These are phyloP conservation scores for Lolium multiflorum DNA, from an alignment of 176 grass and related monocot genomes.

Conservation along the genomic window DNA sequence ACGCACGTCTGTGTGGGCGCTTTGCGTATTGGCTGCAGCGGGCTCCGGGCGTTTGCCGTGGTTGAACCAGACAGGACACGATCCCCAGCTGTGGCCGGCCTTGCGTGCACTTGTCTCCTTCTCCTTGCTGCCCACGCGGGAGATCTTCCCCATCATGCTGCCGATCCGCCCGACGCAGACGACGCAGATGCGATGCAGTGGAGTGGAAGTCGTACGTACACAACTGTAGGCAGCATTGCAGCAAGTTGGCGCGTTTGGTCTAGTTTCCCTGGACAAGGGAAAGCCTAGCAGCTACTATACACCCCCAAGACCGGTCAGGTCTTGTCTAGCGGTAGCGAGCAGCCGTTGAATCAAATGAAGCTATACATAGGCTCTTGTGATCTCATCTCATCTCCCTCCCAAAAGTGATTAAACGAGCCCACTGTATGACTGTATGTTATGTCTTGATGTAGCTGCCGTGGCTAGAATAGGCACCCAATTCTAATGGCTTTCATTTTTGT, in stretches of 20 bases:
- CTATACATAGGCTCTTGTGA: too few relatives aligned
- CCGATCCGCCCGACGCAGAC: neutral
- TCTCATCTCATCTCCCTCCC: too few relatives aligned
- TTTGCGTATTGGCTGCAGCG: neutral
- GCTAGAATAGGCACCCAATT: too few relatives aligned
- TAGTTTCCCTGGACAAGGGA: neutral
- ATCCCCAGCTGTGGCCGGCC: neutral
- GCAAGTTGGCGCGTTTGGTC: neutral
- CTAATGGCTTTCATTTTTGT: too few relatives aligned
- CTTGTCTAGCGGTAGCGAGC: neutral
- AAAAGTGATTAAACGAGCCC: too few relatives aligned
- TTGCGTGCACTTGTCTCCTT: conserved; percentile 4
- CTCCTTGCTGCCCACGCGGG: neutral
- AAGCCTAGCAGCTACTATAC: neutral
- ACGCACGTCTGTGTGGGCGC: neutral
- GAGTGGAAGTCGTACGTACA: conserved; percentile 10
- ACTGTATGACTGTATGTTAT: too few relatives aligned
- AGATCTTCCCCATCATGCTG: conserved; percentile 22
- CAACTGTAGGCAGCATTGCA: neutral
- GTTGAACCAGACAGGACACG: conserved; percentile 17
- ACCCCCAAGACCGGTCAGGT: neutral
- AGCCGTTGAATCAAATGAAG: neutral
- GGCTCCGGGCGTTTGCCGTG: neutral
- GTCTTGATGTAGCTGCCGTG: too few relatives aligned
- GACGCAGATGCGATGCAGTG: neutral